Evolutionary conservation across 768 basidiomycete genomes (phyloP).

Genomic region (Mycena chlorophos): DNA sequence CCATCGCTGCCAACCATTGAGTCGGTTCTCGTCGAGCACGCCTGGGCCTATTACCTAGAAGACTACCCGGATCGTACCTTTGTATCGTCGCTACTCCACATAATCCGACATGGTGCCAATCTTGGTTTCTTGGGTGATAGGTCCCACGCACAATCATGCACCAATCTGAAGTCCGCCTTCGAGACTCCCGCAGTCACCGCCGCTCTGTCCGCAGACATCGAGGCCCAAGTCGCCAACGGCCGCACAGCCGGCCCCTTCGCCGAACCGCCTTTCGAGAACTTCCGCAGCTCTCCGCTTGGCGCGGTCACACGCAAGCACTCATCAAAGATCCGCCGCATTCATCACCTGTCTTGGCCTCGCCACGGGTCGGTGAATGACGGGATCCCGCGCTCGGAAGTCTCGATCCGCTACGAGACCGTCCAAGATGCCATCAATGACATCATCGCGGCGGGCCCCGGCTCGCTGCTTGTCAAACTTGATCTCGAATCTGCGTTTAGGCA

Average conservation of each 20-base stretch:
- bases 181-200: conserved; percentile 11
- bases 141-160: conserved; percentile 15
- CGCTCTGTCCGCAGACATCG: conserved; percentile 8
- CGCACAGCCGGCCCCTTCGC: conserved; percentile 21
- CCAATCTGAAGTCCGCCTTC: conserved; percentile 19
- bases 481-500: conserved; percentile 3
- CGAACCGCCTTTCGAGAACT: conserved; percentile 18
- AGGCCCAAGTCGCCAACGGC: conserved; percentile 11
- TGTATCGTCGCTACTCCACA: conserved; percentile 15
- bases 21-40: conserved; percentile 7
- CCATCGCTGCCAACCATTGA: not conserved
- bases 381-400: conserved; percentile 21
- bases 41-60: conserved; percentile 13
- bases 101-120: conserved; percentile 15
- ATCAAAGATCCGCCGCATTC: conserved; percentile 18
- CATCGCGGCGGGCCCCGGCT: conserved; percentile 15
- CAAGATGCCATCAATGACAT: conserved; percentile 13
- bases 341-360: conserved; percentile 25
- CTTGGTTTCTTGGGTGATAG: conserved; percentile 9
- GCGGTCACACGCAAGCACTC: conserved; percentile 21
- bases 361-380: conserved; percentile 22
- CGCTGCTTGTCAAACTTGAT: conserved; percentile 24
- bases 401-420: conserved; percentile 15
- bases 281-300: conserved; percentile 24
- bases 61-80: conserved; percentile 18